Base-by-base conservation (phyloP, 345 rosid genomes). In the Salix purpurea region DNA sequence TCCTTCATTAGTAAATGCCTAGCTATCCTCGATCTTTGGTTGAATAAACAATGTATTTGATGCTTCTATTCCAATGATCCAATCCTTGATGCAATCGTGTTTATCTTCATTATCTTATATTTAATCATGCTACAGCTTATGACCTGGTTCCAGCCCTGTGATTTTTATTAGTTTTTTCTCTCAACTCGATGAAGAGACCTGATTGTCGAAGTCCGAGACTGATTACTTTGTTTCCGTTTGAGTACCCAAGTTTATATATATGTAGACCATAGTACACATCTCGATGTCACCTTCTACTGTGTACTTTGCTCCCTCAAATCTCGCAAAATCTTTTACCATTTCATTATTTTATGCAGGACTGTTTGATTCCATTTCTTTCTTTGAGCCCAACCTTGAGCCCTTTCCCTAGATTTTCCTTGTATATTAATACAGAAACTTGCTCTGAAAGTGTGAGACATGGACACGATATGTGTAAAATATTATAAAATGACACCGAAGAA, bases 21-120 rank as follows among this genome's bases (percentile, higher is more conserved):
- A 70, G 89, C 58, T 76, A 72, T 80, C 77, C n/a, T 81, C 78
- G 65, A 34, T 66, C 36, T 61, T 48, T 65, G 77, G 61, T 79
- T 65, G 70, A 74, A 77, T 84, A 84, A 85, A 91, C 71, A 80
- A 89, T 48, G 21, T 58, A 80, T 86, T 76, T 87, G 90, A 87
- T 84, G 90, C 83, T 87, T 89, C 92, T 85, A 89, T 89, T 87
- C 92, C 89, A 9, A 77, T 85, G 87, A 85, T 87, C 91, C 88
- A 14, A 77, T 83, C 82, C 83, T 80, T 86, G 87, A 86, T 88
- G 84, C 82, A 84, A 65, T 80, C 87, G 84, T 79, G 84, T 62
- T 72, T 70, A 65, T 68, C 82, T 65, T 76, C 46, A 34, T 54
- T 13, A 4, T 26, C 30, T 30, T 44, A 4, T 30, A 18, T 67